Evolutionary conservation across 1,139 yeast species (phyloP), one percentile per base, ranked within the genome.

Genomic region (Suhomyces taliae): DNA sequence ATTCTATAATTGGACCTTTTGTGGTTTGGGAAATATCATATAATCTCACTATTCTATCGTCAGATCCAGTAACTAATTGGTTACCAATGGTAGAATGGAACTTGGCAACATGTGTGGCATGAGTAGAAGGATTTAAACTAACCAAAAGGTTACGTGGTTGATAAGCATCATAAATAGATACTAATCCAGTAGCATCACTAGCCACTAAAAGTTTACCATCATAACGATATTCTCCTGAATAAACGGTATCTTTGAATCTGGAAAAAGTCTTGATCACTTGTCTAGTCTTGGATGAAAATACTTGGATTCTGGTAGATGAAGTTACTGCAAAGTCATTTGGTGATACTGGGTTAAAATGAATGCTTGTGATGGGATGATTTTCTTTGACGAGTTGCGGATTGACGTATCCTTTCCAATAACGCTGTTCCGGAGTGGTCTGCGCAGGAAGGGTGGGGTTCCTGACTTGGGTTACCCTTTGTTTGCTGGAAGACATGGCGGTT

Each of bases 301-400:
- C 82, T 64, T 93, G 98, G 44, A 95, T 87, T 60, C 97, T 78
- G 1, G 98, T 87, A 26, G 96, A 86, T 37, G 96, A 85, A 0
- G 97, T 87, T 27, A 93, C 90, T 26, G 97, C 98, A 70, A 93
- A 89, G 69, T 93, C 98, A 62, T 89, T 84, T 5, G 97, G 97
- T 24, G 86, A 72, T 40, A 76, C 79, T 0, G 97, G 97, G 61
- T 89, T 91, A 74, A 93, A 95, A 55, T 85, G 80, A 48, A 93
- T 84, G 61, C 90, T 95, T 36, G 87, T 85, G 45, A 95, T 90
- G 31, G 97, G 89, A 64, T 89, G 90, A 69, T 89, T 93, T 67
- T 95, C 99, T 67, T 93, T 93, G 41, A 91, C 91, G 42, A 93
- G 76, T 61, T 91, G 91, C 1, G 98, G 95, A 55, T 83, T 87